A percentile compares a stretch with the other conserved stretches of the same genome.
Conservation (phyloP, 2,329 filamentous ascomycete species). For the Fusarium dlaminii region DNA sequence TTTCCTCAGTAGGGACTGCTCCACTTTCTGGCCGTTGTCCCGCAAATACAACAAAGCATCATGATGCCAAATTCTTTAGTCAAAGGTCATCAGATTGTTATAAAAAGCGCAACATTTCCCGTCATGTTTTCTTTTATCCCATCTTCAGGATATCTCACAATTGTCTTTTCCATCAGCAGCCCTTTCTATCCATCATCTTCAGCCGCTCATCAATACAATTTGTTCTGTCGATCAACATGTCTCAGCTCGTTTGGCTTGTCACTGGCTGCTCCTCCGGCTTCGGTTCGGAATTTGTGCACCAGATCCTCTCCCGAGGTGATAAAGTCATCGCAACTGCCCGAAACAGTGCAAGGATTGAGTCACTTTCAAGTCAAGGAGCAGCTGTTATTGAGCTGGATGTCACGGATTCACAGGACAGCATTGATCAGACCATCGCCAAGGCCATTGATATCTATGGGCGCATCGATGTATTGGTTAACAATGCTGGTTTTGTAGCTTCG, state of each 20-base stretch:
- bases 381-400: conserved; percentile 45
- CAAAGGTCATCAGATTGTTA: accelerated
- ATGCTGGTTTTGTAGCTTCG: conserved; percentile 45
- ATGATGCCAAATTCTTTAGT: background rate
- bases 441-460: conserved; percentile 46
- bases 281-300: conserved; percentile 36
- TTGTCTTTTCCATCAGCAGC: no score
- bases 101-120: background rate
- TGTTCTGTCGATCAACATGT: conserved; percentile 21
- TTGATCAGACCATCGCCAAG: conserved; percentile 35
- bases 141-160: accelerated
- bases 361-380: background rate
- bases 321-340: conserved; percentile 46
- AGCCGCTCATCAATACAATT: background rate
- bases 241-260: conserved; percentile 46
- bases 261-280: conserved; percentile 49
- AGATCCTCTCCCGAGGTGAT: conserved; percentile 42
- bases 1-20: no score
- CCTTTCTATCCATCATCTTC: background rate
- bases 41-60: no score
- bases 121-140: background rate
- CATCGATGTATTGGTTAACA: conserved; percentile 49
- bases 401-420: conserved; percentile 16
- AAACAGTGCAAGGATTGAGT: conserved; percentile 33
- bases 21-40: background rate